Evolutionary conservation across 164 flowering plant genomes (phyloP).

Genomic region (Vitis vinifera): DNA sequence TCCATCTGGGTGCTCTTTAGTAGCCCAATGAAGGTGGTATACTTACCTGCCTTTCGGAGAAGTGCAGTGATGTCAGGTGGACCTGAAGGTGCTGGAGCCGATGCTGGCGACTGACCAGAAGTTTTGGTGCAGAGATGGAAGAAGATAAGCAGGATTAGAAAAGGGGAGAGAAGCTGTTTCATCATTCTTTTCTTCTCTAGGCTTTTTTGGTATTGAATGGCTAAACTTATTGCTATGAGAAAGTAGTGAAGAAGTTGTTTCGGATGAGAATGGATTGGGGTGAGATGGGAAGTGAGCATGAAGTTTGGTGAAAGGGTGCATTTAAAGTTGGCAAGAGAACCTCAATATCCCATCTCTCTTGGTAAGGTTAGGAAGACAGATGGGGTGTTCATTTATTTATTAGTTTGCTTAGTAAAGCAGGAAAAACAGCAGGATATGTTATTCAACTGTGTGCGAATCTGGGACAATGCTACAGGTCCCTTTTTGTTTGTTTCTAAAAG

Average conservation of each 20-base stretch:
- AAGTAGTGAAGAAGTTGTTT: not conserved
- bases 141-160: conserved; percentile 5
- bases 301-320: conserved; percentile 25
- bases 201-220: not conserved
- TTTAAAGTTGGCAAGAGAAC: conserved; percentile 10
- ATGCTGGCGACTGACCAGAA: conserved; percentile 33
- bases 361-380: conserved; percentile 7
- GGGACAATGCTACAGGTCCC: too few relatives aligned
- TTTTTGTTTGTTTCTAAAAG: conserved; percentile 5
- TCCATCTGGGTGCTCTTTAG: conserved; percentile 38
- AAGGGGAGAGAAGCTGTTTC: conserved; percentile 12
- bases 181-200: conserved; percentile 2
- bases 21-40: conserved; percentile 32
- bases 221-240: not conserved
- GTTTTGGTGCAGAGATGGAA: conserved; percentile 18
- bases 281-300: not conserved
- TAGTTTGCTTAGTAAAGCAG: conserved; percentile 19
- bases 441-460: not conserved
- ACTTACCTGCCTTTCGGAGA: conserved; percentile 31
- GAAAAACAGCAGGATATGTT: not conserved
- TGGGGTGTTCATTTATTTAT: not conserved
- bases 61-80: conserved; percentile 12
- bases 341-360: conserved; percentile 3
- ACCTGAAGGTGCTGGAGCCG: conserved; percentile 24
- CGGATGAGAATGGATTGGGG: not conserved